Conservation (phyloP, 2,329 filamentous ascomycete species). For the Nothopassalora personata region DNA sequence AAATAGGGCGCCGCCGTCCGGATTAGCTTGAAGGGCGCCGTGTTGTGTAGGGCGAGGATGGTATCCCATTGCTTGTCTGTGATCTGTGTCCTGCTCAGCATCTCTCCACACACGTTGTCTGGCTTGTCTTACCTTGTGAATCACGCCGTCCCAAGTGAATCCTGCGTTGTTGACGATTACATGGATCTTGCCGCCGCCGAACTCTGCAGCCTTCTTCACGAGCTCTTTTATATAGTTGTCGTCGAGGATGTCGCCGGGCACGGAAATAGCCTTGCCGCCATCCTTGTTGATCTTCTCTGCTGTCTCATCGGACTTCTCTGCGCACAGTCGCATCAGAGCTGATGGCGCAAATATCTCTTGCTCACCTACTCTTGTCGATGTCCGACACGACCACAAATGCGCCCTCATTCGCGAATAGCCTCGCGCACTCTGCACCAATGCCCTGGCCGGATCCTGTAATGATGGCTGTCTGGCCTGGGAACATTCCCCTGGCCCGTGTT, state of each 20-base stretch:
- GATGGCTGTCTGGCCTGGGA: conserved; percentile 76
- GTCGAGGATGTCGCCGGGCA: conserved; percentile 72
- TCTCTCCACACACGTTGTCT: background rate
- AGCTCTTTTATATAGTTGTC: conserved; percentile 64
- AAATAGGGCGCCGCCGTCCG: conserved; percentile 79
- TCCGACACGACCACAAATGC: conserved; percentile 79
- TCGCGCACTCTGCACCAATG: conserved; percentile 78
- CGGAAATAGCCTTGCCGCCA: conserved; percentile 64
- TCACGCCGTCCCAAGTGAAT: conserved; percentile 88
- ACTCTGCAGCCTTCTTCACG: conserved; percentile 69
- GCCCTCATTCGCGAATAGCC: conserved; percentile 77
- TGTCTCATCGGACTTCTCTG: conserved; percentile 64
- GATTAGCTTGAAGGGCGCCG: conserved; percentile 78
- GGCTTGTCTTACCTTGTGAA: conserved; percentile 62
- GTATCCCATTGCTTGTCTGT: conserved; percentile 88
- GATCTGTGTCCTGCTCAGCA: conserved; percentile 47
- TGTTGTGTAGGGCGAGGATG: conserved; percentile 76
- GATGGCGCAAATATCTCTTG: background rate
- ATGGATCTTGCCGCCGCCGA: conserved; percentile 82
- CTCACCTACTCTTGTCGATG: conserved; percentile 62
- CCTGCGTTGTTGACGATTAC: conserved; percentile 89
- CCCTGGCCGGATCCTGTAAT: conserved; percentile 59
- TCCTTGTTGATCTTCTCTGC: conserved; percentile 63
- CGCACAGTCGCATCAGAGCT: conserved; percentile 1
- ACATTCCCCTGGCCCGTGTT: conserved; percentile 50